Conservation (phyloP, 768 basidiomycete genomes). For the Suillus paluster region DNA sequence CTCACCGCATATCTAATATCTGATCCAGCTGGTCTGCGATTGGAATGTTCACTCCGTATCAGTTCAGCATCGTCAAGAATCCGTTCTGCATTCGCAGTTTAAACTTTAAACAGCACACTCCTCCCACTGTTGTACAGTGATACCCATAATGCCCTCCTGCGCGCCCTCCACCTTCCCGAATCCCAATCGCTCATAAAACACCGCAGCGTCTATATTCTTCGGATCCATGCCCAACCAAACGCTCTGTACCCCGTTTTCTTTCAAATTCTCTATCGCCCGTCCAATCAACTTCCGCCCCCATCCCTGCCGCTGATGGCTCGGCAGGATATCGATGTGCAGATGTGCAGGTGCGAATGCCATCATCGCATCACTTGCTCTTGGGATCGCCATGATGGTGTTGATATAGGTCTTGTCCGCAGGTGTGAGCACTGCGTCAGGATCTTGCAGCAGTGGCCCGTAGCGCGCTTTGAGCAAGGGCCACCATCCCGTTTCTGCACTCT, state of each 20-base stretch:
- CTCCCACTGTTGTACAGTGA: slow-evolving; percentile 50
- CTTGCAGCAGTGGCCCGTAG: slow-evolving; percentile 43
- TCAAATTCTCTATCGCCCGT: slow-evolving; percentile 57
- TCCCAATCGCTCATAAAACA: slow-evolving; percentile 66
- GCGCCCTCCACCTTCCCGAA: slow-evolving; percentile 62
- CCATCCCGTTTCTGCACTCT: slow-evolving; percentile 59
- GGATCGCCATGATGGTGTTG: slow-evolving; percentile 37
- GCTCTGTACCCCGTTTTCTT: slow-evolving; percentile 46
- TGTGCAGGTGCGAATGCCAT: slow-evolving; percentile 73
- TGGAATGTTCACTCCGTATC: background rate
- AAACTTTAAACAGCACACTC: background rate
- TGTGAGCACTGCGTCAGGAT: slow-evolving; percentile 19
- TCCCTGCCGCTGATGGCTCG: slow-evolving; percentile 66
- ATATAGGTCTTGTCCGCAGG: slow-evolving; percentile 37
- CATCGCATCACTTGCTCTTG: slow-evolving; percentile 52
- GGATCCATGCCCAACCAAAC: slow-evolving; percentile 76
- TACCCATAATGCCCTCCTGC: slow-evolving; percentile 54
- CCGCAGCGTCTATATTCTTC: slow-evolving; percentile 59
- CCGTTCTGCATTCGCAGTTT: background rate
- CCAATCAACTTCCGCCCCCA: slow-evolving; percentile 72
- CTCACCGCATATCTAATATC: no score
- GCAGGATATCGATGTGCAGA: slow-evolving; percentile 74
- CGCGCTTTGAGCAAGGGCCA: slow-evolving; percentile 64
- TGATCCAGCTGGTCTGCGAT: background rate
- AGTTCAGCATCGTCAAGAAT: background rate